These are phyloP conservation scores for Plectosphaerella sp. DNA, from an alignment of 2,329 filamentous ascomycete genomes.

Conservation along the genomic window DNA sequence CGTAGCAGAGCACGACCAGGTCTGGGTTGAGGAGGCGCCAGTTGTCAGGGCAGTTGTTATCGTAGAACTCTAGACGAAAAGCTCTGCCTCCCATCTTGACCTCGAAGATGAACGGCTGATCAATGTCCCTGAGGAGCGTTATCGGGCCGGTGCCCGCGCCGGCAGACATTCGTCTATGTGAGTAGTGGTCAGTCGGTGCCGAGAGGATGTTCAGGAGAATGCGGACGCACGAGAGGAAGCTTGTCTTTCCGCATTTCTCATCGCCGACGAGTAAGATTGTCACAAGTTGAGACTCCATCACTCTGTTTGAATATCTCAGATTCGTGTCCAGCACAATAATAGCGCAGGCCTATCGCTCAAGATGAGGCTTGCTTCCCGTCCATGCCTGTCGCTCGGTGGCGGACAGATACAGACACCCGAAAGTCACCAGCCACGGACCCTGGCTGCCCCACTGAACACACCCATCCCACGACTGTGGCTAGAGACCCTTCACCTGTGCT, in stretches of 20 bases:
- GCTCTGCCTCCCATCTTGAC: conserved; percentile 32
- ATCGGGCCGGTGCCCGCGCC: conserved; percentile 37
- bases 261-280: conserved; percentile 57
- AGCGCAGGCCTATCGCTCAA: conserved; percentile 7
- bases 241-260: conserved; percentile 55
- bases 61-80: conserved; percentile 55
- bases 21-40: conserved; percentile 57
- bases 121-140: conserved; percentile 48
- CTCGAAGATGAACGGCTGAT: conserved; percentile 59
- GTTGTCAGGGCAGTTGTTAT: conserved; percentile 53
- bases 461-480: no score
- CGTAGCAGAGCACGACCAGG: conserved; percentile 56
- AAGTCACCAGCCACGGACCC: not conserved
- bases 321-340: conserved; percentile 8
- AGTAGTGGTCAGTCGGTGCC: not conserved
- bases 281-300: conserved; percentile 45
- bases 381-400: not conserved
- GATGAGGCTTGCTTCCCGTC: not conserved
- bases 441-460: no score
- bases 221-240: conserved; percentile 53
- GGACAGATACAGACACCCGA: no score
- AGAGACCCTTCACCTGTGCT: no score
- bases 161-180: conserved; percentile 45
- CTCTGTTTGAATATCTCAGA: not conserved
- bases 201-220: not conserved